phyloP scores from a whole-genome alignment of 768 basidiomycete species.

The Zangia roseola region DNA sequence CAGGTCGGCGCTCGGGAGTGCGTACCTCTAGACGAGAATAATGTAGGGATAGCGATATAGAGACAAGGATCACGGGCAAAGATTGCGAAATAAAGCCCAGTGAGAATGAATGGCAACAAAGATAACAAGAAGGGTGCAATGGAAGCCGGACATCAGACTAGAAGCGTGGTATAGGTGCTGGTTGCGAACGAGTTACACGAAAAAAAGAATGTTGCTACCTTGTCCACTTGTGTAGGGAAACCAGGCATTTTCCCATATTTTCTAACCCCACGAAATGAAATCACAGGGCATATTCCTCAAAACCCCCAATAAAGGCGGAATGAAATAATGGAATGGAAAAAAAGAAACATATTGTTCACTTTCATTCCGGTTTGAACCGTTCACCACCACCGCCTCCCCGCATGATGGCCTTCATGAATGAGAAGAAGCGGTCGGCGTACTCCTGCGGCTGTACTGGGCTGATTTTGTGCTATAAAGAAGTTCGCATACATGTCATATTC shows the following conservation, averaged over 20 bases:
- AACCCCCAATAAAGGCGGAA: constrained; percentile 1
- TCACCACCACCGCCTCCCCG: constrained; percentile 70
- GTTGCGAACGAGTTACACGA: constrained; percentile 10
- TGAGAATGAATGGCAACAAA: neutral
- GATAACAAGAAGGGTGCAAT: neutral
- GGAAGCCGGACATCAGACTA: constrained; percentile 10
- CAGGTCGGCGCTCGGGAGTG: neutral
- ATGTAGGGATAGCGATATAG: constrained; percentile 3
- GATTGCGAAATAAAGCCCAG: neutral
- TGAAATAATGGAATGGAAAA: neutral
- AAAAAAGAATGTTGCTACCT: constrained; percentile 1
- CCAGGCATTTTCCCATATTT: neutral
- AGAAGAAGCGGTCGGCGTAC: constrained; percentile 87
- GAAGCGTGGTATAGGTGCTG: constrained; percentile 17
- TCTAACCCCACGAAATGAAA: constrained; percentile 10
- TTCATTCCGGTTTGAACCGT: constrained; percentile 46
- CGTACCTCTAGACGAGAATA: neutral
- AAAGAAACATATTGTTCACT: neutral
- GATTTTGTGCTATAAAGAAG: constrained; percentile 74
- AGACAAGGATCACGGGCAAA: neutral
- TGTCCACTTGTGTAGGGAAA: constrained; percentile 7
- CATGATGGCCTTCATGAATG: constrained; percentile 85
- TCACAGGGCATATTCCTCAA: constrained; percentile 9
- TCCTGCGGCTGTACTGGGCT: constrained; percentile 87
- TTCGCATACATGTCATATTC: constrained; percentile 4